Percentiles rank a stretch among this genome's conserved stretches.
Evolutionary conservation across 1,139 yeast genomes (phyloP).

Genomic region (Scheffersomyces segobiensis): DNA sequence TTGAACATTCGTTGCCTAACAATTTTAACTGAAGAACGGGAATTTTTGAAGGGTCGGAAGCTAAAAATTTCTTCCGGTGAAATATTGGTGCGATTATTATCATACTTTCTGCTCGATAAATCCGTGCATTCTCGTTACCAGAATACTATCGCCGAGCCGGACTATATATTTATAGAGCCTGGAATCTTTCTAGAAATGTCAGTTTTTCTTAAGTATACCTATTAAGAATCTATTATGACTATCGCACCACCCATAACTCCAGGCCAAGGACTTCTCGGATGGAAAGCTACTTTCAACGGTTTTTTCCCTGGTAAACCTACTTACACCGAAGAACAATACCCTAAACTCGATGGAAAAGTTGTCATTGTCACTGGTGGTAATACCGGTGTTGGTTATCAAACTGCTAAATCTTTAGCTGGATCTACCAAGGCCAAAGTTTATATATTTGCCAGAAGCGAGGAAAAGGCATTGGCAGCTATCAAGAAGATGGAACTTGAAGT

Average conservation of each 20-base stretch:
- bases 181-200: background rate
- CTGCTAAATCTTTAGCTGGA: slow-evolving; percentile 10
- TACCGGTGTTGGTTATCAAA: slow-evolving; percentile 19
- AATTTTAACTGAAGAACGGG: background rate
- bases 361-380: slow-evolving; percentile 23
- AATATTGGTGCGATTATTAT: background rate
- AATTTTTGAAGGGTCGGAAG: background rate
- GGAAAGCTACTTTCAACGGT: slow-evolving; percentile 1
- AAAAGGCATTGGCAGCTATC: slow-evolving; percentile 16
- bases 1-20: background rate
- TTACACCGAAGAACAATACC: slow-evolving; percentile 8
- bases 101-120: background rate
- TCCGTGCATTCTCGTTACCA: background rate
- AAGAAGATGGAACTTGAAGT: slow-evolving; percentile 11
- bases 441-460: slow-evolving; percentile 18
- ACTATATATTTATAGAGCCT: background rate
- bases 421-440: slow-evolving; percentile 15
- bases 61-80: background rate
- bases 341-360: slow-evolving; percentile 18
- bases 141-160: background rate
- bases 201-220: background rate
- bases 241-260: background rate
- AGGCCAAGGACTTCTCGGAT: background rate
- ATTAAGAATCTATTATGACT: background rate
- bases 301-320: slow-evolving; percentile 4